phyloP scores from a whole-genome alignment of 495 filamentous ascomycete genomes.

The Margaritispora aquatica region DNA sequence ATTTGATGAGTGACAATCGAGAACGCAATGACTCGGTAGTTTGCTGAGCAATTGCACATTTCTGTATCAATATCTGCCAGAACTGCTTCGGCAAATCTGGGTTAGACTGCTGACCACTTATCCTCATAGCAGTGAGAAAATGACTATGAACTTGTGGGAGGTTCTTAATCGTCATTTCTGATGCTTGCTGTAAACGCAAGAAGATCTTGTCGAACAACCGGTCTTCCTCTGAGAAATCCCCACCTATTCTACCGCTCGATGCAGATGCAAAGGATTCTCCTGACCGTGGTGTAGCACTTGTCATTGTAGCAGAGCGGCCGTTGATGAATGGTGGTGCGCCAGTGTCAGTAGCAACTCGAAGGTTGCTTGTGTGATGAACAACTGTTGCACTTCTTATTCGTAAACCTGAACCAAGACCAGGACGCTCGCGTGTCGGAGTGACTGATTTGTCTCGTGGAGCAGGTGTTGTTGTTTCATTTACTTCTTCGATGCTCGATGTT shows the following conservation, averaged over 20 bases:
- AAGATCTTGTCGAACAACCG: conserved; percentile 76
- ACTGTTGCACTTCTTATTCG: conserved; percentile 57
- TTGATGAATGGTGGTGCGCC: conserved; percentile 30
- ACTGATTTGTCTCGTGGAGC: conserved; percentile 45
- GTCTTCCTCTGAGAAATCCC: conserved; percentile 67
- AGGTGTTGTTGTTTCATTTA: conserved; percentile 7
- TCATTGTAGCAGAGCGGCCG: conserved; percentile 41
- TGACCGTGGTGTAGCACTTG: conserved; percentile 60
- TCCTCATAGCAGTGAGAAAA: conserved; percentile 45
- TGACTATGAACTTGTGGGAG: conserved; percentile 59
- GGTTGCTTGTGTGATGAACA: conserved; percentile 51
- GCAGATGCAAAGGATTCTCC: conserved; percentile 69
- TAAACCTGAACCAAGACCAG: conserved; percentile 32
- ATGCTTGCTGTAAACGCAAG: conserved; percentile 59
- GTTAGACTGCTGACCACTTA: conserved; percentile 33
- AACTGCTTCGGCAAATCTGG: conserved; percentile 51
- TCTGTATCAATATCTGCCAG: conserved; percentile 64
- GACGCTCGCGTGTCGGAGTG: conserved; percentile 56
- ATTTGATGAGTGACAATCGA: conserved; percentile 69
- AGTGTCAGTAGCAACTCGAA: conserved; percentile 46
- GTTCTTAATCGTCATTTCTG: conserved; percentile 57
- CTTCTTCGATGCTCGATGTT: not conserved
- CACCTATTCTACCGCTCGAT: conserved; percentile 29
- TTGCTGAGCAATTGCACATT: conserved; percentile 55
- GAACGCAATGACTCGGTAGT: conserved; percentile 62